These are phyloP conservation scores for Cucumis melo DNA, from an alignment of 306 rosid genomes.

Conservation along the genomic window DNA sequence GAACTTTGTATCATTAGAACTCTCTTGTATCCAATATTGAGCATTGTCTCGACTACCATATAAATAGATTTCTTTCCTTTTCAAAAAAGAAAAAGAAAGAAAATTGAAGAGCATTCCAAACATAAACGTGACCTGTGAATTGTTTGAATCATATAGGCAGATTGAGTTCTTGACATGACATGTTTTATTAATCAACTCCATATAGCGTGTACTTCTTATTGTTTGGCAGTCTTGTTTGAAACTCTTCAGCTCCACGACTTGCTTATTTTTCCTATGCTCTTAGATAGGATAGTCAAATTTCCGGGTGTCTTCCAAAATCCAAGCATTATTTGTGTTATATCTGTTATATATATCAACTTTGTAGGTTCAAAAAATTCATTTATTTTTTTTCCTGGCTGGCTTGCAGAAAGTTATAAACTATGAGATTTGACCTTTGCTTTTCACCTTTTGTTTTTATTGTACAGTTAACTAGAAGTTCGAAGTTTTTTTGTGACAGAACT, in stretches of 20 bases:
- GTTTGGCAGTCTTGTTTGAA: neutral
- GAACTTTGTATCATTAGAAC: too few species aligned
- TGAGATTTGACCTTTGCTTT: neutral
- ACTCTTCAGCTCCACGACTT: neutral
- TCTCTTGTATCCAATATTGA: too few species aligned
- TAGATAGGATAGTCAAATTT: neutral
- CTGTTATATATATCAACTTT: neutral
- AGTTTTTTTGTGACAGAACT: slow-evolving; percentile 34
- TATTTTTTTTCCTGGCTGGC: neutral
- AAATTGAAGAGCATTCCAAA: neutral
- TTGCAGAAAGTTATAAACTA: neutral
- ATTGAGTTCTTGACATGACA: neutral
- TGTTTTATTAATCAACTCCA: neutral
- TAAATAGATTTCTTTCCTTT: too few species aligned
- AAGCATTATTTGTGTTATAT: neutral
- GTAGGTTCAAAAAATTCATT: neutral
- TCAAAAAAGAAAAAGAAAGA: too few species aligned
- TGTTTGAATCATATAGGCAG: neutral
- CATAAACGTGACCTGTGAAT: neutral
- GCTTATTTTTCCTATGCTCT: neutral
- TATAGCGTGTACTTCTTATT: neutral
- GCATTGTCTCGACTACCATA: too few species aligned
- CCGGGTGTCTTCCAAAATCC: neutral
- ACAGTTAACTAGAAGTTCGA: neutral
- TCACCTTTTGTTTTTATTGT: neutral